These are phyloP conservation scores for Colletotrichum ledebouriae DNA, from an alignment of 2,329 filamentous ascomycete species.

Conservation along the genomic window DNA sequence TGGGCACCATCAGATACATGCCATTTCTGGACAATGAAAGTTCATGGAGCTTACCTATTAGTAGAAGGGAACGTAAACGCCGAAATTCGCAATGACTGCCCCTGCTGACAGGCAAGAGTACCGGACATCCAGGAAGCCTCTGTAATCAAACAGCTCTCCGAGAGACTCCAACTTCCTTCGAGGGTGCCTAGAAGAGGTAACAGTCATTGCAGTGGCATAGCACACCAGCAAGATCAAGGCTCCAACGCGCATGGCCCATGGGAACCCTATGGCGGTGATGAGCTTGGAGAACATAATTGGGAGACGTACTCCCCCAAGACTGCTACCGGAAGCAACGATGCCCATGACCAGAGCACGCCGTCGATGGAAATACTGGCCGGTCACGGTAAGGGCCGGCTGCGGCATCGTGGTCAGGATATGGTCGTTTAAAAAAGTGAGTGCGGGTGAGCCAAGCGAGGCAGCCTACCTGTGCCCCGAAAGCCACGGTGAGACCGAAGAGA, in stretches of 20 bases:
- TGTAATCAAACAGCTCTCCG: slow-evolving; percentile 28
- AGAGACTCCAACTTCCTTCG: slow-evolving; percentile 21
- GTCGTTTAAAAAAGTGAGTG: neutral
- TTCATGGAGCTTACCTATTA: slow-evolving; percentile 47
- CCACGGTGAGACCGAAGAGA: slow-evolving; percentile 38
- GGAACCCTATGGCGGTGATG: slow-evolving; percentile 60
- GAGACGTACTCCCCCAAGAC: slow-evolving; percentile 68
- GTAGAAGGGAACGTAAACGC: slow-evolving; percentile 54
- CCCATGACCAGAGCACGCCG: slow-evolving; percentile 67
- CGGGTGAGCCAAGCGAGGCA: too few species aligned
- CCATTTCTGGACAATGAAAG: slow-evolving; percentile 60
- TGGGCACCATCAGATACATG: neutral
- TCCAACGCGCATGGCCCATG: slow-evolving; percentile 63
- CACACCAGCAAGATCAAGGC: slow-evolving; percentile 58
- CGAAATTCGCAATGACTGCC: slow-evolving; percentile 43
- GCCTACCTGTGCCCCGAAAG: slow-evolving; percentile 31
- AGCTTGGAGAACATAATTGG: slow-evolving; percentile 72
- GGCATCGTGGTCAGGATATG: neutral
- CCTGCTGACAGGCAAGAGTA: slow-evolving; percentile 28
- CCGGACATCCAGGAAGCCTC: slow-evolving; percentile 30
- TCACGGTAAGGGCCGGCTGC: slow-evolving; percentile 32
- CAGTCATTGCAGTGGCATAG: slow-evolving; percentile 51
- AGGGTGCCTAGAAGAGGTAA: slow-evolving; percentile 49
- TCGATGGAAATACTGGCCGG: slow-evolving; percentile 55
- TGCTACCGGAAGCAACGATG: slow-evolving; percentile 65